Evolutionary conservation across 1,139 yeast species (phyloP).

Genomic region (Ashbya aceris): DNA sequence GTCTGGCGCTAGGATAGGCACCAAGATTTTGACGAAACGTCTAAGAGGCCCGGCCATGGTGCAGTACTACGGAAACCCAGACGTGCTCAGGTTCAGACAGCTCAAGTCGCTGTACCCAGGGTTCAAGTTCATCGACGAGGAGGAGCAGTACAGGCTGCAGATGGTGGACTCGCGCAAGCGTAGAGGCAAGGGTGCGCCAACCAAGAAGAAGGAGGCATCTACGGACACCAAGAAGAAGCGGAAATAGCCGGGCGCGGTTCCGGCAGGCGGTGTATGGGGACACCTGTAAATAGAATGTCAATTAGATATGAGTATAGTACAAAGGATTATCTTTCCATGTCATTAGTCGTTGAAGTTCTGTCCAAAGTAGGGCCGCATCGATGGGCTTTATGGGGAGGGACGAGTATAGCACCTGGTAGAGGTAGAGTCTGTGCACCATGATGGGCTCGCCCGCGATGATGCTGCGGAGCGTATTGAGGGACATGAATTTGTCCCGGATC

Average conservation of each 20-base stretch:
- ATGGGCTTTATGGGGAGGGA: slow-evolving; percentile 38
- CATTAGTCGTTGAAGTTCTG: slow-evolving; percentile 14
- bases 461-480: slow-evolving; percentile 33
- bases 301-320: not conserved
- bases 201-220: slow-evolving; percentile 50
- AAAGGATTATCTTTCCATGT: slow-evolving; percentile 1
- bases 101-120: slow-evolving; percentile 49
- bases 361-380: slow-evolving; percentile 23
- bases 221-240: slow-evolving; percentile 32
- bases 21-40: slow-evolving; percentile 62
- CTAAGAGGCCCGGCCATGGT: slow-evolving; percentile 68
- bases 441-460: slow-evolving; percentile 40
- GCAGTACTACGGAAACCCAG: slow-evolving; percentile 69
- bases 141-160: slow-evolving; percentile 59
- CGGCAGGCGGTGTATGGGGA: not conserved
- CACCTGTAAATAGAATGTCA: slow-evolving; percentile 1
- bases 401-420: slow-evolving; percentile 42
- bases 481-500: slow-evolving; percentile 36
- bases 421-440: slow-evolving; percentile 37
- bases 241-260: not conserved
- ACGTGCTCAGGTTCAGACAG: slow-evolving; percentile 55
- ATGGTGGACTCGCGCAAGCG: slow-evolving; percentile 62
- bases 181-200: slow-evolving; percentile 91
- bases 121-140: slow-evolving; percentile 57
- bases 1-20: slow-evolving; percentile 57